phyloP scores from a whole-genome alignment of 495 filamentous ascomycete species.

The Friedmanniomyces endolithicus region DNA sequence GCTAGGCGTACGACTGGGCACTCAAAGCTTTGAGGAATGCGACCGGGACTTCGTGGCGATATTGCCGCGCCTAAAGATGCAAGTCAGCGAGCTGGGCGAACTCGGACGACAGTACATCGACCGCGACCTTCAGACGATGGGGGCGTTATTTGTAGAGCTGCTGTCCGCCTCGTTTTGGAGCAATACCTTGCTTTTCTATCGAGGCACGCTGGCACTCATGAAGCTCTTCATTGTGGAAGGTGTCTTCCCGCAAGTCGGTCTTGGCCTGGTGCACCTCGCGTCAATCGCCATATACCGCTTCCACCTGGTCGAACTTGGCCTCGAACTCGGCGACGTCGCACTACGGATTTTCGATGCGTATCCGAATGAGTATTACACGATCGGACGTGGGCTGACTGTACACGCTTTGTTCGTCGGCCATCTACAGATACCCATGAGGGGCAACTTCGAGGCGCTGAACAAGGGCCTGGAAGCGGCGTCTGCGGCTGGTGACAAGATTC shows the following conservation, averaged over 20 bases:
- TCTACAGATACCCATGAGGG: constrained; percentile 48
- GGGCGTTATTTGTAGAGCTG: constrained; percentile 63
- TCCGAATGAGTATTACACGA: constrained; percentile 51
- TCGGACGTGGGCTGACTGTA: constrained; percentile 57
- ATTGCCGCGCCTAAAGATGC: constrained; percentile 44
- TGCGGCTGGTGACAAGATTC: constrained; percentile 59
- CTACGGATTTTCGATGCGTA: constrained; percentile 54
- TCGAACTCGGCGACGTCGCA: constrained; percentile 50
- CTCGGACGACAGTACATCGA: constrained; percentile 23
- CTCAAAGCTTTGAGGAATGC: constrained; percentile 59
- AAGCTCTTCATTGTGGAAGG: constrained; percentile 53
- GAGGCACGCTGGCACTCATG: constrained; percentile 58
- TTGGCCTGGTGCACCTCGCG: constrained; percentile 63
- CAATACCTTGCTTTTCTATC: constrained; percentile 62
- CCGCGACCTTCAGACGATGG: constrained; percentile 50
- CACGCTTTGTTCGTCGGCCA: constrained; percentile 66
- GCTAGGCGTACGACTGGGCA: constrained; percentile 51
- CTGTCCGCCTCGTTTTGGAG: constrained; percentile 75
- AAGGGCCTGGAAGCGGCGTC: constrained; percentile 58
- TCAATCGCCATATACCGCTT: constrained; percentile 63
- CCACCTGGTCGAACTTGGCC: constrained; percentile 55
- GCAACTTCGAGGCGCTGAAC: constrained; percentile 50
- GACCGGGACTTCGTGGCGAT: constrained; percentile 57
- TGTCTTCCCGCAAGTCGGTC: constrained; percentile 58
- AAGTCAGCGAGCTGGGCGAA: constrained; percentile 11